A percentile compares a stretch with the other conserved stretches of the same genome.
phyloP scores from a whole-genome alignment of 345 rosid species.

The Sonneratia caseolaris region DNA sequence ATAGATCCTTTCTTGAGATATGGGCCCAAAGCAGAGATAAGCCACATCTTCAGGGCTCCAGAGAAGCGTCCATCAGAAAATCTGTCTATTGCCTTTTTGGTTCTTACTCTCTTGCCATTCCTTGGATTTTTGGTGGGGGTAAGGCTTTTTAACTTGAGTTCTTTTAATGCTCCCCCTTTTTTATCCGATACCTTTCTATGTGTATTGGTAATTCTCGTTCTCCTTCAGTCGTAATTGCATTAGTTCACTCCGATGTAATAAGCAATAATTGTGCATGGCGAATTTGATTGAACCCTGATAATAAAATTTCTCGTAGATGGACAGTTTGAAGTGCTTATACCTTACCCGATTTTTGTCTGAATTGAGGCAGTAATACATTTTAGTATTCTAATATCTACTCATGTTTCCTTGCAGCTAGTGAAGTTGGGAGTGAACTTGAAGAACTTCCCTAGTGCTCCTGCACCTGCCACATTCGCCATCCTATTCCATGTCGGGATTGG shows the following conservation, averaged over 20 bases:
- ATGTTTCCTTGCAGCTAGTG: slow-evolving; percentile 37
- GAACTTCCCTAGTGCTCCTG: slow-evolving; percentile 64
- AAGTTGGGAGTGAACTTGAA: slow-evolving; percentile 74
- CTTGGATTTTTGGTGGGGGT: slow-evolving; percentile 85
- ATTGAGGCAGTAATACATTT: background rate
- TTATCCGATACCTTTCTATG: background rate
- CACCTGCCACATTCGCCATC: slow-evolving; percentile 52
- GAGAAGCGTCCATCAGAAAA: slow-evolving; percentile 79
- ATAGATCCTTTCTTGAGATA: slow-evolving; percentile 59
- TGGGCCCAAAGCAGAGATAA: slow-evolving; percentile 84
- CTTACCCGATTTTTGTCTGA: background rate
- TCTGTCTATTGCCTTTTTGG: slow-evolving; percentile 80
- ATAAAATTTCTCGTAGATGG: background rate
- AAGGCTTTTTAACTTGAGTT: slow-evolving; percentile 21
- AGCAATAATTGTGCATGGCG: background rate
- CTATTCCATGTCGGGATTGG: slow-evolving; percentile 87
- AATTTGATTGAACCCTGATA: background rate
- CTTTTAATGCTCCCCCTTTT: background rate
- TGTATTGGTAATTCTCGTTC: no score
- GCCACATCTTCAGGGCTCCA: slow-evolving; percentile 75
- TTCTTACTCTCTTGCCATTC: slow-evolving; percentile 60
- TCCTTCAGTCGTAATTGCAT: no score
- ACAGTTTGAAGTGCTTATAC: background rate
- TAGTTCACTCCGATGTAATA: no score
- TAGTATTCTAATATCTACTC: background rate